These are phyloP conservation scores for Chiua sp. DNA, from an alignment of 1,284 basidiomycete genomes.

Conservation along the genomic window DNA sequence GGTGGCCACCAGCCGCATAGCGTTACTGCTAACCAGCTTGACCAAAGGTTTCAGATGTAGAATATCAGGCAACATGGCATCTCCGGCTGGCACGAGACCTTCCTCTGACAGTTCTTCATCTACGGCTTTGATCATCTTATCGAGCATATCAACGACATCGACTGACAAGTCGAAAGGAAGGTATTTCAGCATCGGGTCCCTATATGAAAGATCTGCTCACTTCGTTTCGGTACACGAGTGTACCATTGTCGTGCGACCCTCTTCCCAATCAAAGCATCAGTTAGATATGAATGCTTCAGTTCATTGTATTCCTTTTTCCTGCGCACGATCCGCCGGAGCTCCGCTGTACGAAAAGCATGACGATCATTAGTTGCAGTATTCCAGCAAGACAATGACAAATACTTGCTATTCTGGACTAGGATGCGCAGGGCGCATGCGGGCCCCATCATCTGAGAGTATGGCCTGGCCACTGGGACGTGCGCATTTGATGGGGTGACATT, in stretches of 20 bases:
- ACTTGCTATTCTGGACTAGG: slow-evolving; percentile 21
- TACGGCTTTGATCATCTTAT: too few relatives aligned
- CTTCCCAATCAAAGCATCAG: slow-evolving; percentile 20
- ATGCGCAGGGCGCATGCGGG: slow-evolving; percentile 25
- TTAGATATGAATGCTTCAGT: slow-evolving; percentile 24
- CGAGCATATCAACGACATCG: slow-evolving; percentile 24
- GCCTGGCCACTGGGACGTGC: too few relatives aligned
- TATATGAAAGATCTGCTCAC: not conserved
- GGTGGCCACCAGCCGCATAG: slow-evolving; percentile 6
- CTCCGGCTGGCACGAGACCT: slow-evolving; percentile 22
- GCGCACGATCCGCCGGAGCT: slow-evolving; percentile 4
- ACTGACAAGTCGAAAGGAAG: slow-evolving; percentile 9
- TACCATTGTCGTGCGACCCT: slow-evolving; percentile 18
- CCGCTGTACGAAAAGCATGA: slow-evolving; percentile 16
- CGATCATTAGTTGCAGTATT: not conserved
- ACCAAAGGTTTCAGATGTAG: slow-evolving; percentile 12
- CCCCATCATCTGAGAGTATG: slow-evolving; percentile 29
- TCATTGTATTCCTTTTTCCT: slow-evolving; percentile 12
- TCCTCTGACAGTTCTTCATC: slow-evolving; percentile 30
- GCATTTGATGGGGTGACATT: not conserved
- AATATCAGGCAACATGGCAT: slow-evolving; percentile 16
- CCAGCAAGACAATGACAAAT: fast-evolving
- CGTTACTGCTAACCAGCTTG: not conserved
- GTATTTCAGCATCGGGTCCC: not conserved
- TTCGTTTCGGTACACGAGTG: slow-evolving; percentile 23